These are phyloP conservation scores for Solanum aculeatissimum DNA, from an alignment of 305 asterid species.

Conservation along the genomic window DNA sequence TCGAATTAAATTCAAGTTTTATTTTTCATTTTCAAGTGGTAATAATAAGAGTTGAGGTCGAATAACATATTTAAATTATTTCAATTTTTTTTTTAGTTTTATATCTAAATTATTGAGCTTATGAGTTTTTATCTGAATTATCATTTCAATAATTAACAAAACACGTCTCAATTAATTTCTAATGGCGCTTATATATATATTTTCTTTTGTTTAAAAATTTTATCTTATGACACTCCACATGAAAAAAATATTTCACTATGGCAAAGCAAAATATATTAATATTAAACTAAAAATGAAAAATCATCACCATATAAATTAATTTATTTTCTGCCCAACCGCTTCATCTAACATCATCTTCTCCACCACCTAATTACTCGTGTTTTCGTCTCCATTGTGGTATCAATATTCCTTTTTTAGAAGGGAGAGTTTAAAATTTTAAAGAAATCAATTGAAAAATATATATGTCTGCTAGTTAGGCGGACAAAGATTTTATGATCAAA, in stretches of 20 bases:
- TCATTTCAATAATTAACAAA: neutral
- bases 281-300: no score
- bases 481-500: no score
- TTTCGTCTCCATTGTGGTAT: neutral
- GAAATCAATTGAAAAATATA: no score
- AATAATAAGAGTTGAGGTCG: neutral
- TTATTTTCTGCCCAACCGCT: no score
- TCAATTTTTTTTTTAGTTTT: no score
- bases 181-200: no score
- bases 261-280: neutral
- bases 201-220: no score
- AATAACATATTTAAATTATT: neutral
- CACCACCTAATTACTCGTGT: neutral
- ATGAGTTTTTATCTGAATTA: neutral
- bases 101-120: no score
- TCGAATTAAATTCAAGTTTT: neutral
- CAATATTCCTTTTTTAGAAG: no score
- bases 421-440: no score
- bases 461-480: no score
- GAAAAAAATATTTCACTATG: neutral
- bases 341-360: neutral
- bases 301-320: neutral
- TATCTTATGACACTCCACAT: neutral
- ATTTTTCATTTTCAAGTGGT: neutral
- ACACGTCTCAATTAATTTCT: neutral